Conservation (phyloP, 768 basidiomycete genomes). For the Lentinula guzmanii region DNA sequence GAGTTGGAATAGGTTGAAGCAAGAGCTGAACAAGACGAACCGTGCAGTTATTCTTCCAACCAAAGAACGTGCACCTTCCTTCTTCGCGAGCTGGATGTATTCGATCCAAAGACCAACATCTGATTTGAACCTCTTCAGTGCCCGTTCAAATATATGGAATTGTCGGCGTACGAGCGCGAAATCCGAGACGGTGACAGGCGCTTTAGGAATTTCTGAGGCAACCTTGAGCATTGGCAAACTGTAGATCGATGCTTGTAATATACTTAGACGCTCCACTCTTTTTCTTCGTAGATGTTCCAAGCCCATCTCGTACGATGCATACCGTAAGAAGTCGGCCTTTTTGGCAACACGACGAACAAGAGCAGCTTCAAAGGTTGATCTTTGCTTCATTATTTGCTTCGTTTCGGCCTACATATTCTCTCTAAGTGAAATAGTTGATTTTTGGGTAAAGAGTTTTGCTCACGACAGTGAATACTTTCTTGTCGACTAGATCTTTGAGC, state of each 20-base stretch:
- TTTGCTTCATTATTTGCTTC: slow-evolving; percentile 77
- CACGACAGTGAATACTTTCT: slow-evolving; percentile 77
- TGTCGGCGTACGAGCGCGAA: slow-evolving; percentile 81
- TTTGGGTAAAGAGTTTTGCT: slow-evolving; percentile 16
- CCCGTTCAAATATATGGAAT: slow-evolving; percentile 88
- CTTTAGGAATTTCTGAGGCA: slow-evolving; percentile 31
- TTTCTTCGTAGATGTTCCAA: slow-evolving; percentile 78
- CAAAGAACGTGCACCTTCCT: slow-evolving; percentile 71
- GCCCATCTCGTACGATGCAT: slow-evolving; percentile 88
- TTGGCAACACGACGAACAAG: slow-evolving; percentile 79
- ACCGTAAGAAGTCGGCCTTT: slow-evolving; percentile 85
- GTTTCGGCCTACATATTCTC: slow-evolving; percentile 55
- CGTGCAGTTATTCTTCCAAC: slow-evolving; percentile 80
- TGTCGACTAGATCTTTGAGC: slow-evolving; percentile 87
- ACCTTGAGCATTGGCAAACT: background rate
- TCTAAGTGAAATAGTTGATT: background rate
- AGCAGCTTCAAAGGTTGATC: slow-evolving; percentile 78
- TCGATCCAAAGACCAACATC: slow-evolving; percentile 87
- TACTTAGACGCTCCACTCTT: slow-evolving; percentile 67
- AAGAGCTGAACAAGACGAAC: slow-evolving; percentile 33
- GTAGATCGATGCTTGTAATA: slow-evolving; percentile 15
- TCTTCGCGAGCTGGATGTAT: slow-evolving; percentile 80
- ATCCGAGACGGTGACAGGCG: slow-evolving; percentile 67
- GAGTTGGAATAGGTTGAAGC: background rate
- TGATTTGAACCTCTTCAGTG: slow-evolving; percentile 80